Evolutionary conservation across 345 rosid genomes (phyloP).

Genomic region (Pistacia atlantica): DNA sequence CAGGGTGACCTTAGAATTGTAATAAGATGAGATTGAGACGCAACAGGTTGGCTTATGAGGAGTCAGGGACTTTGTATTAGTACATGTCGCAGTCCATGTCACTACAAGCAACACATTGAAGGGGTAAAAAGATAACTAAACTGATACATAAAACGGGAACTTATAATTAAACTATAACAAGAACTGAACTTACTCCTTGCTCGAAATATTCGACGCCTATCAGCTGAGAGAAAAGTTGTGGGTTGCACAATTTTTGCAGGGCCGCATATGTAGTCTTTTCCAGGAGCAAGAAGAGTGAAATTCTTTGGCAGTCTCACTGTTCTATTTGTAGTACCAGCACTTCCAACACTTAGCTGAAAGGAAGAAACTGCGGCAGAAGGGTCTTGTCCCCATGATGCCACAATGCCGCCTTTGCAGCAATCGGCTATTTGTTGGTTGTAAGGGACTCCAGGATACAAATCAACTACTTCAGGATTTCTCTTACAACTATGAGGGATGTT

Average conservation of each 20-base stretch:
- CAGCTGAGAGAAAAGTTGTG: no score
- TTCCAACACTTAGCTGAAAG: no score
- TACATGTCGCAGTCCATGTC: constrained; percentile 57
- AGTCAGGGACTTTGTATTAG: constrained; percentile 44
- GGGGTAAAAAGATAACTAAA: background rate
- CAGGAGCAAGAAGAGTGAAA: no score
- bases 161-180: no score
- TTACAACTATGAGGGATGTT: constrained; percentile 47
- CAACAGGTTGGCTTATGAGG: constrained; percentile 45
- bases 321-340: no score
- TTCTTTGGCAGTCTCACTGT: no score
- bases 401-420: no score
- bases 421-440: constrained; percentile 44
- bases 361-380: no score
- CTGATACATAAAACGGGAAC: background rate
- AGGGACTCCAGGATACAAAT: constrained; percentile 48
- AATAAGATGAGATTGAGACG: constrained; percentile 54
- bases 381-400: no score
- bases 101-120: constrained; percentile 29
- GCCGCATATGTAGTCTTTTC: no score
- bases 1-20: constrained; percentile 42
- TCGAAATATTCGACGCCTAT: no score
- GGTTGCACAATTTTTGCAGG: no score
- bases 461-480: constrained; percentile 40
- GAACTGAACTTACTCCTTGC: background rate